A percentile compares a stretch with the other conserved stretches of the same genome.
These are phyloP conservation scores for Neonectria magnoliae DNA, from an alignment of 2,329 filamentous ascomycete genomes.

Conservation along the genomic window DNA sequence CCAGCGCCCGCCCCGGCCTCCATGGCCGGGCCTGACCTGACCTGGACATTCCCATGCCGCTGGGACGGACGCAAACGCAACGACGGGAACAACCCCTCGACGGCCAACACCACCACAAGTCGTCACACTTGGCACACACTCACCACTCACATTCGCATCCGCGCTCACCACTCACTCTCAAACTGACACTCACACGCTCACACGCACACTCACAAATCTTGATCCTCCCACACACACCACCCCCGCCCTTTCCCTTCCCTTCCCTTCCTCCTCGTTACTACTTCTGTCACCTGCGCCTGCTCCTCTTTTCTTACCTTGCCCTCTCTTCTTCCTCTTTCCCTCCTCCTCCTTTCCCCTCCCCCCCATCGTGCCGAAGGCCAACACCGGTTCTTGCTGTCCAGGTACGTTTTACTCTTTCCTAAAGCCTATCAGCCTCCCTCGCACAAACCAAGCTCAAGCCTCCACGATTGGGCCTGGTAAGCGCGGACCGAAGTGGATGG, in stretches of 20 bases:
- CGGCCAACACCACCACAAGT: conserved; percentile 10
- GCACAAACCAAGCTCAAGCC: conserved; percentile 10
- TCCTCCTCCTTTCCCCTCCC: conserved; percentile 1
- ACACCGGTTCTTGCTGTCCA: neutral
- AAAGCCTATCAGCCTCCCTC: neutral
- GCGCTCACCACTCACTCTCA: conserved; percentile 4
- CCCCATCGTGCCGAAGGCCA: neutral
- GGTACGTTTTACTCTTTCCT: conserved; percentile 1
- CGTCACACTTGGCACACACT: conserved; percentile 12
- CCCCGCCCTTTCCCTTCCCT: neutral
- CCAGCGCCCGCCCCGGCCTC: conserved; percentile 27
- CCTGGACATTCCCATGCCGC: conserved; percentile 36
- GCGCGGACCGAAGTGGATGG: conserved; percentile 16
- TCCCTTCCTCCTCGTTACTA: conserved; percentile 2
- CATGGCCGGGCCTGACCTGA: conserved; percentile 35
- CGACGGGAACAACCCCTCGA: conserved; percentile 3
- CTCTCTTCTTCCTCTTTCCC: conserved; percentile 1
- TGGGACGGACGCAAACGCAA: conserved; percentile 28
- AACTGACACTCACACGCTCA: conserved; percentile 1
- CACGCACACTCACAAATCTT: conserved; percentile 4
- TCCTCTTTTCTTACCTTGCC: conserved; percentile 5
- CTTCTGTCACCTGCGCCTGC: conserved; percentile 4
- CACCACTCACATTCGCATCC: neutral
- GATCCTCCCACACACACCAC: conserved; percentile 1
- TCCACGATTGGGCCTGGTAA: conserved; percentile 8